Conservation (phyloP, 306 rosid species). For the Sesbania bispinosa region DNA sequence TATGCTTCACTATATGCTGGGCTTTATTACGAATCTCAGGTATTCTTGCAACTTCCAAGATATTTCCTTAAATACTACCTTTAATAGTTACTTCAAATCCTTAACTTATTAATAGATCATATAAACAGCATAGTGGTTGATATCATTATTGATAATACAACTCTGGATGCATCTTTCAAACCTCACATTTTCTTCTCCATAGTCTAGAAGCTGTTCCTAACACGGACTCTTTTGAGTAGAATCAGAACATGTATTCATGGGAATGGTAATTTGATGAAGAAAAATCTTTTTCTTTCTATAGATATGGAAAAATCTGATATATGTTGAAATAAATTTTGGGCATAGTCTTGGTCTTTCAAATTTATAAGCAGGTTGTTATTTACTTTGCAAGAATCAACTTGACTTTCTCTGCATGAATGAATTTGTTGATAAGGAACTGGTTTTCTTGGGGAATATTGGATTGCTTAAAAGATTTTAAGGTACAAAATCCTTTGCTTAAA, state of each 20-base stretch:
- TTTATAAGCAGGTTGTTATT: not conserved
- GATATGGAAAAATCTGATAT: not conserved
- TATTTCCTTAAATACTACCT: not conserved
- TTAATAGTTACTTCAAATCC: not conserved
- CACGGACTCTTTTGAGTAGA: not conserved
- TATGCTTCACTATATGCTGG: constrained; percentile 85
- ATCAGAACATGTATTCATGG: not conserved
- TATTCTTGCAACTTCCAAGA: constrained; percentile 29
- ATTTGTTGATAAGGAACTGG: not conserved
- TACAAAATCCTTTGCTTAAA: not conserved
- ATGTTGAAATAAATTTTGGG: not conserved
- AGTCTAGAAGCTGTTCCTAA: not conserved
- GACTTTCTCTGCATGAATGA: not conserved
- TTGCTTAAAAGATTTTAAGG: not conserved
- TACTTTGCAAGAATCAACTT: not conserved
- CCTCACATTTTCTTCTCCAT: not conserved
- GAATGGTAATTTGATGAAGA: not conserved
- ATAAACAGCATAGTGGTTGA: not conserved
- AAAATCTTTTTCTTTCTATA: not conserved
- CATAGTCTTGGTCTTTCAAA: not conserved
- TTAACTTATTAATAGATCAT: not conserved
- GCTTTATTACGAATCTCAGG: constrained; percentile 85
- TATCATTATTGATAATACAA: not conserved
- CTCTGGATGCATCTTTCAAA: not conserved
- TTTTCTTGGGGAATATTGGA: not conserved